Evolutionary conservation across 345 rosid genomes (phyloP).

Genomic region (Dipteronia sinensis): DNA sequence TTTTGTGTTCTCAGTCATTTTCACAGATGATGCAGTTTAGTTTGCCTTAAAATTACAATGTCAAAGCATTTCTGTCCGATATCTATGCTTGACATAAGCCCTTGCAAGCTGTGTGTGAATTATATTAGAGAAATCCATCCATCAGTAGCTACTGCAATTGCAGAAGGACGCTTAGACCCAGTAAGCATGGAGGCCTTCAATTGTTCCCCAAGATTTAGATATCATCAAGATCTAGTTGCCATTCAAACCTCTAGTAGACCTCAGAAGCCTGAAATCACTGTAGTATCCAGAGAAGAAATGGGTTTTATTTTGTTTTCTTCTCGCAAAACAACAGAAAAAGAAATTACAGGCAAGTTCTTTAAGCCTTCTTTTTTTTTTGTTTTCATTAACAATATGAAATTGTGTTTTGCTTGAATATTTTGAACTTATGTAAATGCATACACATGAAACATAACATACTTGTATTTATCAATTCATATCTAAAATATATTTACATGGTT

Average conservation of each 20-base stretch:
- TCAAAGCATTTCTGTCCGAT: no score
- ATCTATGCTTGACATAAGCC: no score
- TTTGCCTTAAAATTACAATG: conserved; percentile 29
- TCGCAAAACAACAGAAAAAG: conserved; percentile 29
- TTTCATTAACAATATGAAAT: not conserved
- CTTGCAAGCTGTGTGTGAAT: conserved; percentile 15
- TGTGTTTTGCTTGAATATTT: not conserved
- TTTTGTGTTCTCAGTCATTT: not conserved
- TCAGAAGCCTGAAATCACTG: conserved; percentile 30
- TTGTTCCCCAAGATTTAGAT: conserved; percentile 28
- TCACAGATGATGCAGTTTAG: not conserved
- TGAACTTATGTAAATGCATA: not conserved
- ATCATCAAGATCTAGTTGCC: conserved; percentile 16
- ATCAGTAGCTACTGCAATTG: conserved; percentile 73
- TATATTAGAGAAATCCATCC: conserved; percentile 64
- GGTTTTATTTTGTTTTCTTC: conserved; percentile 35
- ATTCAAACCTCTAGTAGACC: conserved; percentile 22
- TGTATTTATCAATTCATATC: not conserved
- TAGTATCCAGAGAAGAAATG: conserved; percentile 21
- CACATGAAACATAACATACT: no score
- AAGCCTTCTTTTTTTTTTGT: not conserved
- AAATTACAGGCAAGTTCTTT: conserved; percentile 33
- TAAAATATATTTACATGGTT: not conserved
- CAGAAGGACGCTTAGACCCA: conserved; percentile 75
- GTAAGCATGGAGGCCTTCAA: conserved; percentile 68